Evolutionary conservation across 2,329 filamentous ascomycete species (phyloP), one percentile per base, ranked within the genome.

Genomic region (Parascedosporium putredinis): DNA sequence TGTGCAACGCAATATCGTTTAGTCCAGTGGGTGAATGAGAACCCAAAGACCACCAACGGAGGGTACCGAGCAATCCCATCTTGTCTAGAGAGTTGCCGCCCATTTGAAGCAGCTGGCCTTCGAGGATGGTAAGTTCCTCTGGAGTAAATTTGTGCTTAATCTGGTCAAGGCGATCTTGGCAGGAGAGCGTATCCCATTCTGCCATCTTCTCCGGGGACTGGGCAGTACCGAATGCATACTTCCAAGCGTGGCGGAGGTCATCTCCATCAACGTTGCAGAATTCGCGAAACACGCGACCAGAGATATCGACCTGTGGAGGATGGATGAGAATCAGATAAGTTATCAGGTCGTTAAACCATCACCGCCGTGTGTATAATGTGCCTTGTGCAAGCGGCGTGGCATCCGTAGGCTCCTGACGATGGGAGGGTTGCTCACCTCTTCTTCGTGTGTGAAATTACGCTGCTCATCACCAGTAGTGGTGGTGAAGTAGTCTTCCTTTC

Each of bases 111-210:
- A 38, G 8, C 9, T 9, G 34, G 5, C 8, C 16, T n/a, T 38
- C 34, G n/a, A 38, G 16, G n/a, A 9, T 9, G 34, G 8, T n/a
- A 9, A 9, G 8, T 5, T 38, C 34, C n/a, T n/a, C n/a, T n/a
- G n/a, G n/a, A n/a, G 34, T 38, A 1, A 53, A 49, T 0, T 59
- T 46, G 3, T 60, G 38, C 2, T 55, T 53, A 4, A 64, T 47
- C 34, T 58, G 53, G 14, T 62, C 59, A 0, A 67, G 50, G 0
- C 64, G 58, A 2, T 65, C 59, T 22, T 56, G 52, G 1, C 3
- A 67, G 51, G 46, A 51, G 14, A 3, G 58, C 56, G 6, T 58
- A 58, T 34, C 54, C 52, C 8, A 5, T 55, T 63, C n/a, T n/a
- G 29, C 49, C 14, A 38, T 38, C 8, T 47, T 29, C 49, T 51